Evolutionary conservation across 176 grass and related monocot species (phyloP).

Genomic region (Luzula sylvatica): DNA sequence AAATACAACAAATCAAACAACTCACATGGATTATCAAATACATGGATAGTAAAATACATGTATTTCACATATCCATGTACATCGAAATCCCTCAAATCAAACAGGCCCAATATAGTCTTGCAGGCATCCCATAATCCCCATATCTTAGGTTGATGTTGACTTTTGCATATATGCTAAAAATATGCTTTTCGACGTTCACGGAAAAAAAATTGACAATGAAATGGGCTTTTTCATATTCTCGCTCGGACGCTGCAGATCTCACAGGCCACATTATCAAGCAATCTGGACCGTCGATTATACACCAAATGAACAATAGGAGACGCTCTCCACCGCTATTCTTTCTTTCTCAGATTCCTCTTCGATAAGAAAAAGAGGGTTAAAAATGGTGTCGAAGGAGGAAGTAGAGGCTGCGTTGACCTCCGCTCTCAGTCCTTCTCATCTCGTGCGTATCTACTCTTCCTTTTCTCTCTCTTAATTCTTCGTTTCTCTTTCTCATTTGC

Average conservation of each 20-base stretch:
- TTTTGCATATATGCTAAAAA: too few relatives aligned
- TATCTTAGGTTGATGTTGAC: too few relatives aligned
- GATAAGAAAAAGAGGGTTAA: neutral
- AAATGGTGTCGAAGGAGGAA: constrained; percentile 85
- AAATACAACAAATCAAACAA: too few relatives aligned
- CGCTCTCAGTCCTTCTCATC: constrained; percentile 54
- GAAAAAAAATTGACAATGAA: too few relatives aligned
- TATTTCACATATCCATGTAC: too few relatives aligned
- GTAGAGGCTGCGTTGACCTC: constrained; percentile 69
- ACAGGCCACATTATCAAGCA: neutral
- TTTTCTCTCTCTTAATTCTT: neutral
- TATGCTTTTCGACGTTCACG: too few relatives aligned
- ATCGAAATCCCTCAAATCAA: too few relatives aligned
- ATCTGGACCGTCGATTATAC: neutral
- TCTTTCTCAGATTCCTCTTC: neutral
- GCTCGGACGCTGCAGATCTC: neutral
- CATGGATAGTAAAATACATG: too few relatives aligned
- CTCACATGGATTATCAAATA: too few relatives aligned
- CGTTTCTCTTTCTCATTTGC: neutral
- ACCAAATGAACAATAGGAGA: neutral
- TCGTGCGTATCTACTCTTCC: constrained; percentile 28
- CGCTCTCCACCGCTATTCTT: neutral
- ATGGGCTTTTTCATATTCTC: too few relatives aligned
- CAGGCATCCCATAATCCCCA: too few relatives aligned
- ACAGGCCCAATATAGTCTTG: too few relatives aligned